A percentile compares a stretch with the other conserved stretches of the same genome.
These are phyloP conservation scores for Fusarium brevicatenulatum DNA, from an alignment of 2,329 filamentous ascomycete species.

Conservation along the genomic window DNA sequence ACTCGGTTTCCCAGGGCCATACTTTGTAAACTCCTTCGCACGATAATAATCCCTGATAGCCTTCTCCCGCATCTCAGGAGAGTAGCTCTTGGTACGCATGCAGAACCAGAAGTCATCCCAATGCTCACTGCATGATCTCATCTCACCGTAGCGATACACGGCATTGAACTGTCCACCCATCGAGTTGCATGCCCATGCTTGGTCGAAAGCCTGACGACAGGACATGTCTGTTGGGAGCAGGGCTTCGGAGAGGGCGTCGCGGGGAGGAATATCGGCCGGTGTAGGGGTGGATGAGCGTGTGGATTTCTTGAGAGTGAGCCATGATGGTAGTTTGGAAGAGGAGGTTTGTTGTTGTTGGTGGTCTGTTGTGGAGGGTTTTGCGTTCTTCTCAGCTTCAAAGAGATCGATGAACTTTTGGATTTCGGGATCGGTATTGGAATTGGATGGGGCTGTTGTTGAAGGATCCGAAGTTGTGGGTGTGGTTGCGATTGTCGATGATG, in stretches of 20 bases:
- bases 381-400: conserved; percentile 50
- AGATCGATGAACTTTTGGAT: conserved; percentile 65
- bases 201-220: conserved; percentile 90
- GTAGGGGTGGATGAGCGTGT: conserved; percentile 40
- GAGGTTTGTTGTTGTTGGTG: conserved; percentile 32
- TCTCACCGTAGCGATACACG: conserved; percentile 84
- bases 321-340: conserved; percentile 49
- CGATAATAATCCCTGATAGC: conserved; percentile 75
- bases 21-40: conserved; percentile 71
- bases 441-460: conserved; percentile 24
- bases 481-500: conserved; percentile 16
- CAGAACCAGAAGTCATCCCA: conserved; percentile 99
- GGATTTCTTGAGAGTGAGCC: conserved; percentile 50
- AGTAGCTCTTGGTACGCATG: conserved; percentile 80
- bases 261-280: conserved; percentile 41
- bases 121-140: conserved; percentile 82
- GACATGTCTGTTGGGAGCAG: conserved; percentile 85
- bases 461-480: conserved; percentile 26
- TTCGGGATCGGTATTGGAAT: conserved; percentile 57
- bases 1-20: conserved; percentile 70
- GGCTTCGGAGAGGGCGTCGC: conserved; percentile 68
- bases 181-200: conserved; percentile 92
- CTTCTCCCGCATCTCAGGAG: conserved; percentile 67
- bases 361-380: conserved; percentile 36
- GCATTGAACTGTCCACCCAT: conserved; percentile 91